Evolutionary conservation across 2,329 filamentous ascomycete species (phyloP).

Genomic region (Beauveria rudraprayagi): DNA sequence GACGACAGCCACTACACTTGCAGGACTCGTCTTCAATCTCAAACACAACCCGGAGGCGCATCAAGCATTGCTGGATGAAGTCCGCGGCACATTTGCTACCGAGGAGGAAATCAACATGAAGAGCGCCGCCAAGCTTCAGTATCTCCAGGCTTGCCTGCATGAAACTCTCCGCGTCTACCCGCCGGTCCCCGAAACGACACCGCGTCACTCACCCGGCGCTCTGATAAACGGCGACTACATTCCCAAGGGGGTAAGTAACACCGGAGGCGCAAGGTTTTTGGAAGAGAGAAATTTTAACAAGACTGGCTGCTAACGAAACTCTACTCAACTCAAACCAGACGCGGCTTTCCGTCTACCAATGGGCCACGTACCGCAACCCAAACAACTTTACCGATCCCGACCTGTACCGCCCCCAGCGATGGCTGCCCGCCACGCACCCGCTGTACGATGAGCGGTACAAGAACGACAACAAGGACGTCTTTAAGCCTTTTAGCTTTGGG

Average conservation of each 20-base stretch:
- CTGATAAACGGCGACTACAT: conserved; percentile 26
- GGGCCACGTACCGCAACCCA: conserved; percentile 34
- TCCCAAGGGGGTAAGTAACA: conserved; percentile 25
- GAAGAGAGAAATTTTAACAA: too few species aligned
- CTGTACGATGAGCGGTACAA: conserved; percentile 30
- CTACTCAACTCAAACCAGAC: background rate
- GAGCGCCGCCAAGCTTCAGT: conserved; percentile 21
- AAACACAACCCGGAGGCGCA: conserved; percentile 23
- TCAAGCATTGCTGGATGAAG: conserved; percentile 26
- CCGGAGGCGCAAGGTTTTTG: too few species aligned
- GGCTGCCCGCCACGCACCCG: conserved; percentile 20
- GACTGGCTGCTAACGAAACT: background rate
- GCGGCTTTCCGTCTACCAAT: conserved; percentile 33
- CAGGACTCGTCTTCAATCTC: conserved; percentile 23
- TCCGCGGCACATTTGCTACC: conserved; percentile 23
- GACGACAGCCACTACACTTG: conserved; percentile 25
- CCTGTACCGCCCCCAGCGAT: conserved; percentile 40
- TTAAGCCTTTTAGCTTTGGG: conserved; percentile 32
- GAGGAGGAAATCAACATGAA: conserved; percentile 30
- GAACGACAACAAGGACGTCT: conserved; percentile 28
- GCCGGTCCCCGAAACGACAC: conserved; percentile 22
- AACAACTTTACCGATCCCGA: conserved; percentile 37
- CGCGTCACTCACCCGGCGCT: conserved; percentile 23
- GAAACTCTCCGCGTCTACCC: conserved; percentile 36
- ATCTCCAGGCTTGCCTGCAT: conserved; percentile 33